These are phyloP conservation scores for Ceratocystis diversiconidia DNA, from an alignment of 2,329 filamentous ascomycete species.

Conservation along the genomic window DNA sequence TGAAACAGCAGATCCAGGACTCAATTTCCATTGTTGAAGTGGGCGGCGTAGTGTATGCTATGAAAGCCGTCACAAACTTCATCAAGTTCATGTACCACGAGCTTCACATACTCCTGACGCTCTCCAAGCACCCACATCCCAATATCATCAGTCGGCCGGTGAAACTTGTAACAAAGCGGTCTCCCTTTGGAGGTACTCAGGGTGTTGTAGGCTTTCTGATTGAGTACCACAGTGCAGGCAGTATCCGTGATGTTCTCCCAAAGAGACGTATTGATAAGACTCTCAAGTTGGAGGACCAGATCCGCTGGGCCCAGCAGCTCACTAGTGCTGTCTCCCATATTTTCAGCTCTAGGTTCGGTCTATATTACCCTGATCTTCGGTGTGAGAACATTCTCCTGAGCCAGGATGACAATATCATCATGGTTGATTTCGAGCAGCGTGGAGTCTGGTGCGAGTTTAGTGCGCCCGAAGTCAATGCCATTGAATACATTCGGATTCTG, in stretches of 20 bases:
- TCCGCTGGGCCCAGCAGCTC: constrained; percentile 41
- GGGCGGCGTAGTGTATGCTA: constrained; percentile 32
- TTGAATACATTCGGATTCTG: constrained; percentile 43
- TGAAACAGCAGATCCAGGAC: constrained; percentile 42
- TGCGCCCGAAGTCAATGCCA: constrained; percentile 43
- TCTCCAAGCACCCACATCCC: constrained; percentile 32
- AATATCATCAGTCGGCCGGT: constrained; percentile 39
- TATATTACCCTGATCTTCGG: constrained; percentile 46
- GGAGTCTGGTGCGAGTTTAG: constrained; percentile 50
- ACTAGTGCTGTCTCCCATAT: constrained; percentile 36
- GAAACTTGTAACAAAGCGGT: constrained; percentile 42
- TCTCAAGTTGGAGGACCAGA: constrained; percentile 31
- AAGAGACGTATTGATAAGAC: constrained; percentile 33
- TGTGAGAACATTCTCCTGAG: constrained; percentile 46
- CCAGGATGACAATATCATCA: constrained; percentile 32
- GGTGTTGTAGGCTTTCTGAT: constrained; percentile 44
- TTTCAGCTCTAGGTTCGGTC: constrained; percentile 10
- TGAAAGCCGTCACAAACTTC: constrained; percentile 44
- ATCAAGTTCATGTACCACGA: constrained; percentile 50
- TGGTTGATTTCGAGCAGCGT: constrained; percentile 50
- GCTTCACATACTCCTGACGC: constrained; percentile 38
- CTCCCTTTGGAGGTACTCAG: constrained; percentile 40
- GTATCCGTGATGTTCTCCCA: constrained; percentile 41
- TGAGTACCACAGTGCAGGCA: constrained; percentile 39
- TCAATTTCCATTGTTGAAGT: constrained; percentile 42